phyloP scores from a whole-genome alignment of 2,329 filamentous ascomycete species.

The Colletotrichum orchidophilum region DNA sequence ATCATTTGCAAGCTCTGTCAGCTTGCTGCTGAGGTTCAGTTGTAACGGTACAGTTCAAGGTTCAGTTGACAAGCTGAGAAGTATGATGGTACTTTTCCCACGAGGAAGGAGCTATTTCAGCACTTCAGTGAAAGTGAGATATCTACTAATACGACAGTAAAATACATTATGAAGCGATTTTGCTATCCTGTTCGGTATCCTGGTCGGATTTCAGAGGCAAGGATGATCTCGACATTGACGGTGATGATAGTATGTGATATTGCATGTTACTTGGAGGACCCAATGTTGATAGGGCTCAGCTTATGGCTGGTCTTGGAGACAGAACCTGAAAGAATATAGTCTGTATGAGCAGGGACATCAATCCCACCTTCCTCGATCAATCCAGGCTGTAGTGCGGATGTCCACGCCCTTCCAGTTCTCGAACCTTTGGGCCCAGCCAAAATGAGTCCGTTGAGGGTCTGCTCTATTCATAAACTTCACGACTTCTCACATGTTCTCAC shows the following conservation, averaged over 20 bases:
- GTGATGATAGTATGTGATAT: neutral
- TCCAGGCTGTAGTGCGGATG: too few species aligned
- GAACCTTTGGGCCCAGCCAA: too few species aligned
- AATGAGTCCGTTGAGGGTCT: too few species aligned
- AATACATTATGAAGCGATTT: neutral
- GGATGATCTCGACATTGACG: neutral
- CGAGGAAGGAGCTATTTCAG: neutral
- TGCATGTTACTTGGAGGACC: neutral
- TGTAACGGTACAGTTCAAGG: neutral
- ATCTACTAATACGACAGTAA: neutral
- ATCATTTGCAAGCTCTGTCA: neutral
- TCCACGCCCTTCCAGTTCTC: too few species aligned
- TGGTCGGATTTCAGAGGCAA: neutral
- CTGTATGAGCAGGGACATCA: too few species aligned
- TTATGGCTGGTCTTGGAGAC: neutral
- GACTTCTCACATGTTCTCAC: too few species aligned
- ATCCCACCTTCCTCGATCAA: too few species aligned
- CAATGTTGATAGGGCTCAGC: neutral
- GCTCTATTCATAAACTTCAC: too few species aligned
- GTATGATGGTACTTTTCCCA: neutral
- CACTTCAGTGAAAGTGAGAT: neutral
- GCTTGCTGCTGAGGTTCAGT: neutral
- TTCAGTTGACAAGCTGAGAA: neutral
- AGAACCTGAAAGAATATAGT: too few species aligned
- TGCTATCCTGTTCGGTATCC: neutral